Base-by-base conservation (phyloP, 345 rosid species). In the Citrus maxima region DNA sequence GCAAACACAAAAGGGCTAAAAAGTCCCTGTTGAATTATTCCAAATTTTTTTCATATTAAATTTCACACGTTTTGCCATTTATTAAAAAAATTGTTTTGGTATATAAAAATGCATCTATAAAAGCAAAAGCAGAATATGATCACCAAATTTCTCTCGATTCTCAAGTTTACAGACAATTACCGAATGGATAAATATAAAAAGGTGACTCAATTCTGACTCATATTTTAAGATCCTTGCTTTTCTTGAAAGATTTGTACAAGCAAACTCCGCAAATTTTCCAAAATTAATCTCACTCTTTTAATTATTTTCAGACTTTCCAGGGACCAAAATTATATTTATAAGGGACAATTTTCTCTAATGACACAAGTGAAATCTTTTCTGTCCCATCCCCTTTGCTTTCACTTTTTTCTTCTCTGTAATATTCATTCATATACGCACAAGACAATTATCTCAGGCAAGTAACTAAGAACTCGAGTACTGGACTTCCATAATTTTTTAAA, bases 351-450 rank as follows among this genome's bases (percentile, higher is more conserved):
- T 75, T 69, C 60, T 54, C 13, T 46, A 16, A 56, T 24, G 84
- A 84, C 81, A 80, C 75, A 75, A 77, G 19, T 16, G 22, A 38
- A 22, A 30, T 56, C 28, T 68, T 74, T 74, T 78, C 51, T 72
- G 25, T 74, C 67, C 34, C 27, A 49, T 40, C 24, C 19, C 24
- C 51, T 46, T 13, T 12, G 51, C 51, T 3, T 10, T 32, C 32
- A 38, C 28, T 2, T 68, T 7, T 46, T 55, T 19, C 55, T 40
- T n/a, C 75, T 66, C 22, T 73, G 38, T 75, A 72, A 69, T 42
- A 62, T 30, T 54, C 58, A 62, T 30, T 54, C 56, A 16, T 18
- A 54, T 5, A 18, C 21, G 22, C 56, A 51, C 58, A 16, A 18
- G 58, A 16, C 58, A 37, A 14, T 67, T 79, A 46, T 46, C 51